Evolutionary conservation across 2,329 filamentous ascomycete species (phyloP).

Genomic region (Exophiala bonariae): DNA sequence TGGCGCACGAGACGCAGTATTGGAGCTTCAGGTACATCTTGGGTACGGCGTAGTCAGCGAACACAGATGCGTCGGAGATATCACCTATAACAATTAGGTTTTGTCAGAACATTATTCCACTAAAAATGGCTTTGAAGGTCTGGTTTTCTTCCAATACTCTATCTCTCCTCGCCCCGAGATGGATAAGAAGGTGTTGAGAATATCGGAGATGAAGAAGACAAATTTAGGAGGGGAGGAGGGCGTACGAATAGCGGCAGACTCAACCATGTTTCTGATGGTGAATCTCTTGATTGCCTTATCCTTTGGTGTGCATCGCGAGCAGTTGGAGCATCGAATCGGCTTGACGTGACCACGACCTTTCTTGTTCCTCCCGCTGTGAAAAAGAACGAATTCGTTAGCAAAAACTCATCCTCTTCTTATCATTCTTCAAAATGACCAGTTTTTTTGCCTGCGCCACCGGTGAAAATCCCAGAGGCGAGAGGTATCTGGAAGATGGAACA

Average conservation of each 20-base stretch:
- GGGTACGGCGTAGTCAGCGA: slow-evolving; percentile 97
- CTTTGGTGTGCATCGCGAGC: slow-evolving; percentile 91
- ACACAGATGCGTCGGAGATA: slow-evolving; percentile 99
- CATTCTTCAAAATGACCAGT: too few species aligned
- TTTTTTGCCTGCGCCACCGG: slow-evolving; percentile 1
- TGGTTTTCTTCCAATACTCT: too few species aligned
- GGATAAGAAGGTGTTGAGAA: too few species aligned
- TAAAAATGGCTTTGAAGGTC: too few species aligned
- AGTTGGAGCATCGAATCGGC: slow-evolving; percentile 93
- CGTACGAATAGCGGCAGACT: slow-evolving; percentile 99
- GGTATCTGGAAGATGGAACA: too few species aligned
- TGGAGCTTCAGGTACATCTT: slow-evolving; percentile 99
- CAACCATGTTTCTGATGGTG: slow-evolving; percentile 99
- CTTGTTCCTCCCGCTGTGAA: slow-evolving; percentile 92
- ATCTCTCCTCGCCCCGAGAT: not conserved
- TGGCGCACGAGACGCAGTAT: slow-evolving; percentile 99
- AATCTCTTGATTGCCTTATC: slow-evolving; percentile 99
- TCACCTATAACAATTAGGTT: slow-evolving; percentile 66
- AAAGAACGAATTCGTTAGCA: slow-evolving; percentile 1
- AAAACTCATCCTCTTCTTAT: too few species aligned
- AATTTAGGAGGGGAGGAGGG: slow-evolving; percentile 38
- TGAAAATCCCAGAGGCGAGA: too few species aligned
- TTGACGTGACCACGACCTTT: slow-evolving; percentile 99
- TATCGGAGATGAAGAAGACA: too few species aligned
- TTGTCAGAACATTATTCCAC: slow-evolving; percentile 2